Evolutionary conservation across 2,329 filamentous ascomycete genomes (phyloP).

Genomic region (Pseudogymnoascus pannorum): DNA sequence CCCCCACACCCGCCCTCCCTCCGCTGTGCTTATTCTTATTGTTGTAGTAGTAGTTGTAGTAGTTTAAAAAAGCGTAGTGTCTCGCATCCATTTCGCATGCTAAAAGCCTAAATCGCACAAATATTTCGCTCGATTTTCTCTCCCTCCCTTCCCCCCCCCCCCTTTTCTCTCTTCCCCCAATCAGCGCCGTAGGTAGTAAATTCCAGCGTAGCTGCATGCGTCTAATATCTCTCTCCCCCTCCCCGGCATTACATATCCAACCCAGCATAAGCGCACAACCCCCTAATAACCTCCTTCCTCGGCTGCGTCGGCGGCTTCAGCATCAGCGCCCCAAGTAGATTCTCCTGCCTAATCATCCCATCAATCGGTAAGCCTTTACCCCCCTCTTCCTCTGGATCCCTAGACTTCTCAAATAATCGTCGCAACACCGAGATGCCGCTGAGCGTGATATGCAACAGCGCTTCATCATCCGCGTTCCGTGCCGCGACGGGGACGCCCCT

Average conservation of each 20-base stretch:
- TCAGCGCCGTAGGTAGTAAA: too few relatives aligned
- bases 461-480: slow-evolving; percentile 20
- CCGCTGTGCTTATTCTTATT: too few relatives aligned
- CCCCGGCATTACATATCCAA: slow-evolving; percentile 37
- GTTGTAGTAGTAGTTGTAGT: too few relatives aligned
- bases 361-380: slow-evolving; percentile 45
- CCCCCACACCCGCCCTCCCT: too few relatives aligned
- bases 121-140: too few relatives aligned
- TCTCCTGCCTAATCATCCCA: slow-evolving; percentile 59
- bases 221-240: slow-evolving; percentile 19
- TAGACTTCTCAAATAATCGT: slow-evolving; percentile 60
- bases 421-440: slow-evolving; percentile 62
- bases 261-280: slow-evolving; percentile 58
- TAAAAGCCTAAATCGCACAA: too few relatives aligned
- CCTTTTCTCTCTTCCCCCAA: too few relatives aligned
- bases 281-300: slow-evolving; percentile 58
- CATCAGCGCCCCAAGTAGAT: slow-evolving; percentile 58
- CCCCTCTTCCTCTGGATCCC: slow-evolving; percentile 45
- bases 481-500: slow-evolving; percentile 27
- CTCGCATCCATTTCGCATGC: too few relatives aligned
- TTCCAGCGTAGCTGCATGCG: too few relatives aligned
- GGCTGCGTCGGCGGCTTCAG: slow-evolving; percentile 43
- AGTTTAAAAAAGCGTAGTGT: too few relatives aligned
- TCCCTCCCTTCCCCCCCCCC: too few relatives aligned
- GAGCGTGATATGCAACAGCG: slow-evolving; percentile 47